These are phyloP conservation scores for Fusarium avenaceum DNA, from an alignment of 2,329 filamentous ascomycete genomes.

Conservation along the genomic window DNA sequence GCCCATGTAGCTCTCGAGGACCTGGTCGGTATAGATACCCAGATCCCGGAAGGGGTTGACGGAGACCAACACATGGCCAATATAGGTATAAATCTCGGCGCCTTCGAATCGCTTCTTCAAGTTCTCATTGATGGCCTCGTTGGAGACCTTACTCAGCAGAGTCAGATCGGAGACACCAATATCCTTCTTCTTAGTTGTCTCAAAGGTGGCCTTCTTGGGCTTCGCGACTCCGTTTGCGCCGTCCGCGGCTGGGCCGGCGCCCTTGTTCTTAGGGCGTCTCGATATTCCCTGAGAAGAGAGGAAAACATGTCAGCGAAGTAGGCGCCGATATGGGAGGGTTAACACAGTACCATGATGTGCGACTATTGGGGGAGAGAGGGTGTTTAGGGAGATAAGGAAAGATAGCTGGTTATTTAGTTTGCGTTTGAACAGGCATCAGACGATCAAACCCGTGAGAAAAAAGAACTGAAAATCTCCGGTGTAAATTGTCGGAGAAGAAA, in stretches of 20 bases:
- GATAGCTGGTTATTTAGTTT: slow-evolving; percentile 31
- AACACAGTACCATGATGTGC: slow-evolving; percentile 53
- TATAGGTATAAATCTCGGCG: slow-evolving; percentile 99
- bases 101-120: slow-evolving; percentile 98
- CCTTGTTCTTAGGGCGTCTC: slow-evolving; percentile 58
- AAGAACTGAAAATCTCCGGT: slow-evolving; percentile 25
- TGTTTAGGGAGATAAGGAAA: slow-evolving; percentile 31
- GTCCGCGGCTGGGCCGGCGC: slow-evolving; percentile 56
- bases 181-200: slow-evolving; percentile 98
- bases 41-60: slow-evolving; percentile 98
- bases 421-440: slow-evolving; percentile 49
- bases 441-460: slow-evolving; percentile 22
- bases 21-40: slow-evolving; percentile 96
- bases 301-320: slow-evolving; percentile 32
- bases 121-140: slow-evolving; percentile 99
- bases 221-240: slow-evolving; percentile 65
- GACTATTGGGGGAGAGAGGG: slow-evolving; percentile 35
- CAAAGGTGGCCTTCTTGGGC: slow-evolving; percentile 96
- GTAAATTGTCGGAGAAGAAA: slow-evolving; percentile 28
- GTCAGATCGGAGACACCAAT: slow-evolving; percentile 98
- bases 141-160: slow-evolving; percentile 97
- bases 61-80: slow-evolving; percentile 98
- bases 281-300: slow-evolving; percentile 54
- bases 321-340: slow-evolving; percentile 24
- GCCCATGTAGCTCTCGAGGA: slow-evolving; percentile 93